phyloP scores from a whole-genome alignment of 2,329 filamentous ascomycete species.

The Malbranchea cinnamomea region DNA sequence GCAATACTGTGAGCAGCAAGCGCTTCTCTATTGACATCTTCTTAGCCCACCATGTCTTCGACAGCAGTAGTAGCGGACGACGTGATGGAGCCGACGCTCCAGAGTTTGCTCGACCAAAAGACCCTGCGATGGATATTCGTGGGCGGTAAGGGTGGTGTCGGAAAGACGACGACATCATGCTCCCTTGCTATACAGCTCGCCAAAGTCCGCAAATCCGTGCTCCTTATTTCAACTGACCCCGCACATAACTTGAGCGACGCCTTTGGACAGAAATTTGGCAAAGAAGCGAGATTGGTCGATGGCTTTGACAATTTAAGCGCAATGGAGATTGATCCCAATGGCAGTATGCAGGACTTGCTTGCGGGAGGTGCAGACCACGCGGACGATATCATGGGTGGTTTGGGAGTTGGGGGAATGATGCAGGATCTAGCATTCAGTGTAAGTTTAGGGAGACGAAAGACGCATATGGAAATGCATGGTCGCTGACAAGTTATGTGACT shows the following conservation, averaged over 20 bases:
- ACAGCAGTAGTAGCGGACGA: conserved; percentile 43
- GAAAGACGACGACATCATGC: conserved; percentile 98
- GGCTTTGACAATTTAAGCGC: conserved; percentile 89
- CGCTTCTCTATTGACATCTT: no score
- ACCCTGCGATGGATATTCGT: conserved; percentile 98
- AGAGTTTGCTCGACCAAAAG: conserved; percentile 89
- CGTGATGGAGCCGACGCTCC: conserved; percentile 77
- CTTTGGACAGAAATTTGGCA: conserved; percentile 98
- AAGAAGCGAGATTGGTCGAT: conserved; percentile 84
- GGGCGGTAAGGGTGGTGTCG: conserved; percentile 93
- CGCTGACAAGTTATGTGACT: conserved; percentile 7
- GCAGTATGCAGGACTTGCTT: conserved; percentile 88
- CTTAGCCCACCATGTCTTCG: conserved; percentile 28
- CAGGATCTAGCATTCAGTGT: conserved; percentile 95
- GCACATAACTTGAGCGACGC: conserved; percentile 97
- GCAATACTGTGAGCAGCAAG: no score
- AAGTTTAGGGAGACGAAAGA: conserved; percentile 19
- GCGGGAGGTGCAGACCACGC: conserved; percentile 53
- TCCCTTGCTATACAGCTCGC: conserved; percentile 96
- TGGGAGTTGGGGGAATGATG: conserved; percentile 86
- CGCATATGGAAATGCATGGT: conserved; percentile 8
- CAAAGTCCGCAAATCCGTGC: conserved; percentile 82
- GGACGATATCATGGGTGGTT: conserved; percentile 51
- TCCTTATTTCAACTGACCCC: conserved; percentile 95
- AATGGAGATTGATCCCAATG: conserved; percentile 99